phyloP scores from a whole-genome alignment of 192 early-diverging fungal species.

The Umbelopsis vinacea region DNA sequence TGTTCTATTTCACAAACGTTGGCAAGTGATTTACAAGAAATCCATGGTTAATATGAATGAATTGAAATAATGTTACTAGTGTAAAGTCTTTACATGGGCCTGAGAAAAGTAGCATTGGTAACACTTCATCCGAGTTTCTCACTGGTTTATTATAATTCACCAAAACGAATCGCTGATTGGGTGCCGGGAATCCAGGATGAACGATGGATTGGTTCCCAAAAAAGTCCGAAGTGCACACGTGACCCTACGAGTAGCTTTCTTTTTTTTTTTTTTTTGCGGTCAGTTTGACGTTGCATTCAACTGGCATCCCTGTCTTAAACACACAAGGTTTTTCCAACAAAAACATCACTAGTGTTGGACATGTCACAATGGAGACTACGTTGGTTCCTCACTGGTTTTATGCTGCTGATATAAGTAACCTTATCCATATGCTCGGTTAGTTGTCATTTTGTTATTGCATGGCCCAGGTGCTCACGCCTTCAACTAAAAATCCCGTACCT shows the following conservation, averaged over 20 bases:
- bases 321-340: background rate
- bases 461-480: background rate
- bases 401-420: constrained; percentile 25
- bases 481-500: background rate
- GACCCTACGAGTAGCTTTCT: background rate
- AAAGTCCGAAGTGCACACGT: no score
- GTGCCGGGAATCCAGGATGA: no score
- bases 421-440: constrained; percentile 37
- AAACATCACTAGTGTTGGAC: constrained; percentile 16
- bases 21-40: no score
- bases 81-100: no score
- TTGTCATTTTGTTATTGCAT: background rate
- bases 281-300: background rate
- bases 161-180: no score
- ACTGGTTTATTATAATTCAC: background rate
- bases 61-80: no score
- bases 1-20: no score
- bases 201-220: no score
- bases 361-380: constrained; percentile 30
- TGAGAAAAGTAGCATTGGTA: no score
- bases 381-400: constrained; percentile 31
- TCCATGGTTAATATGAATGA: no score
- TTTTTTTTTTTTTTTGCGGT: background rate
- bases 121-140: no score
- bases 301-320: background rate